phyloP scores from a whole-genome alignment of 345 rosid species.

The Linum trigynum region DNA sequence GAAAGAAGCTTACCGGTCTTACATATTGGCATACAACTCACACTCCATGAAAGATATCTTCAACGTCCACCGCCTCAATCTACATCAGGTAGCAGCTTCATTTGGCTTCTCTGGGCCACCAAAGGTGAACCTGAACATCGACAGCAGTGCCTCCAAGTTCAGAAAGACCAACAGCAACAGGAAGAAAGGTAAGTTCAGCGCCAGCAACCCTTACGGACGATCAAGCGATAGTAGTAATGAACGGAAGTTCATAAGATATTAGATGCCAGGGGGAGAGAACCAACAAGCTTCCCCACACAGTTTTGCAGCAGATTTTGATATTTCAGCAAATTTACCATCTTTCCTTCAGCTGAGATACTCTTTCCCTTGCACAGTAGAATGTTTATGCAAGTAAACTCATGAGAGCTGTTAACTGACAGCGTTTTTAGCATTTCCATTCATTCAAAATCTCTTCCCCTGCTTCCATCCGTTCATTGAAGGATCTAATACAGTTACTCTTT shows the following conservation, averaged over 20 bases:
- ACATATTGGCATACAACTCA: slow-evolving; percentile 83
- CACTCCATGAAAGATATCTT: slow-evolving; percentile 89
- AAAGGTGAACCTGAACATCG: slow-evolving; percentile 73
- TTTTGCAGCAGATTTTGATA: background rate
- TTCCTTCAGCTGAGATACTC: too few species aligned
- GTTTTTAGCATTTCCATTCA: too few species aligned
- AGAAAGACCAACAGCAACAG: slow-evolving; percentile 39
- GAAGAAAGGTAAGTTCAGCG: slow-evolving; percentile 49
- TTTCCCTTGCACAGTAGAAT: too few species aligned
- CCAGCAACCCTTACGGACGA: slow-evolving; percentile 40
- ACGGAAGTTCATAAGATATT: background rate
- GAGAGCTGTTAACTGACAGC: too few species aligned
- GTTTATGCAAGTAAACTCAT: too few species aligned
- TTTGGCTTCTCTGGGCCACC: slow-evolving; percentile 89
- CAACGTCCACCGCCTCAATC: slow-evolving; percentile 87
- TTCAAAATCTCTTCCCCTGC: too few species aligned
- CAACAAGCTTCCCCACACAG: background rate
- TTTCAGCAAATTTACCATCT: background rate
- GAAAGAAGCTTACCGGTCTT: slow-evolving; percentile 89
- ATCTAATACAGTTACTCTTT: too few species aligned
- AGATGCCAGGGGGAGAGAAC: background rate
- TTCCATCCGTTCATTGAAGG: too few species aligned
- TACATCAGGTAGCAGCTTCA: slow-evolving; percentile 84
- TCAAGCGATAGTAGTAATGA: background rate
- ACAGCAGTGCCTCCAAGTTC: slow-evolving; percentile 77